A percentile compares a stretch with the other conserved stretches of the same genome.
These are phyloP conservation scores for Tephrocybe sp. DNA, from an alignment of 768 basidiomycete species.

Conservation along the genomic window DNA sequence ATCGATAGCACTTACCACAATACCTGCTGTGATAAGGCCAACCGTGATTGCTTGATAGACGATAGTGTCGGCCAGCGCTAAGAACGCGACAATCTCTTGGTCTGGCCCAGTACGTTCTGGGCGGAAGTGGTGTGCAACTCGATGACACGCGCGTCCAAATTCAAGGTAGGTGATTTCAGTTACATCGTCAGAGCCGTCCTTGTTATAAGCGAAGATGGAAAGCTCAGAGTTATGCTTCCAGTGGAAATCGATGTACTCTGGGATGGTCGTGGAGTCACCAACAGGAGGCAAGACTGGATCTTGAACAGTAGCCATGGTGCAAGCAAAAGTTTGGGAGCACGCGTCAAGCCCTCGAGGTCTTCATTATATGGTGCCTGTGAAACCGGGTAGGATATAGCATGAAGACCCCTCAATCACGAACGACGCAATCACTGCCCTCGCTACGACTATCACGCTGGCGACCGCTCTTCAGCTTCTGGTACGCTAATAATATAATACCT, in stretches of 20 bases:
- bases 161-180: slow-evolving; percentile 31
- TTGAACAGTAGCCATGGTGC: neutral
- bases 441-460: too few relatives aligned
- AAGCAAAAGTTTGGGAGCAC: neutral
- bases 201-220: slow-evolving; percentile 19
- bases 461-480: too few relatives aligned
- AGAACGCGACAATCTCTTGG: slow-evolving; percentile 26
- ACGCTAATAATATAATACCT: too few relatives aligned
- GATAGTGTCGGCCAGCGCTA: slow-evolving; percentile 26
- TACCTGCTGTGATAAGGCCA: slow-evolving; percentile 28
- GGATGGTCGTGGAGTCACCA: slow-evolving; percentile 13
- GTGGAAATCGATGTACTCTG: slow-evolving; percentile 22
- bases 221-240: slow-evolving; percentile 17
- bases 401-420: too few relatives aligned
- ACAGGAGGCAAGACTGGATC: slow-evolving; percentile 15
- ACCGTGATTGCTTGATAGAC: slow-evolving; percentile 34
- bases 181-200: slow-evolving; percentile 16
- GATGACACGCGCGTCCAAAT: slow-evolving; percentile 38
- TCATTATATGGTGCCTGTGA: too few relatives aligned
- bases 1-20: slow-evolving; percentile 22
- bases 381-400: too few relatives aligned
- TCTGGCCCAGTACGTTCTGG: slow-evolving; percentile 22
- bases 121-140: slow-evolving; percentile 31
- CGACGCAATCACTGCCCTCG: too few relatives aligned
- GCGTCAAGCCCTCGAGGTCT: too few relatives aligned